Evolutionary conservation across 176 grass and related monocot genomes (phyloP).

Genomic region (Hordeum vulgare): DNA sequence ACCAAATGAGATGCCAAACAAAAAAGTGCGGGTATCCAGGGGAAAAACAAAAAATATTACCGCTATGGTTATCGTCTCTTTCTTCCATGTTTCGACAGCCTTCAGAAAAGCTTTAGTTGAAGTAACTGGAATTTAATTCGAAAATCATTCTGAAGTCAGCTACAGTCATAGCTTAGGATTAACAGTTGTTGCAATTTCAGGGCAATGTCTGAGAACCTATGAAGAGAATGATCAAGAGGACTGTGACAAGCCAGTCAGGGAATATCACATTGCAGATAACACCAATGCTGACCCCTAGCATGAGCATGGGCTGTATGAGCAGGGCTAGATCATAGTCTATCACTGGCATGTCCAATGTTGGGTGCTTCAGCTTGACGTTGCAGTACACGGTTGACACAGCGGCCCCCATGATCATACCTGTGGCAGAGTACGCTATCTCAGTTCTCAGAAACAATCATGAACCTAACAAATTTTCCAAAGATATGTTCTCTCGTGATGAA

Average conservation of each 20-base stretch:
- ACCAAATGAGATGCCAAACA: not conserved
- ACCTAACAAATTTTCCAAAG: not conserved
- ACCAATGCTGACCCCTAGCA: conserved; percentile 85
- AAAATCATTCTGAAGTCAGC: not conserved
- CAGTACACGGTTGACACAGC: conserved; percentile 69
- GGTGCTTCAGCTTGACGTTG: conserved; percentile 76
- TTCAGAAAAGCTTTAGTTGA: conserved; percentile 68
- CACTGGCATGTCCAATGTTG: conserved; percentile 62
- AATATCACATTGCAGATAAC: conserved; percentile 71
- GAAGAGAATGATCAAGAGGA: conserved; percentile 66
- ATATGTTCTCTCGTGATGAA: not conserved
- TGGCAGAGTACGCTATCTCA: not conserved
- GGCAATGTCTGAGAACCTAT: conserved; percentile 28
- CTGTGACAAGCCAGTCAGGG: conserved; percentile 70
- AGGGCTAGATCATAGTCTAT: conserved; percentile 76
- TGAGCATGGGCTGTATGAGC: conserved; percentile 83
- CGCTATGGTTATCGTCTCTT: conserved; percentile 41
- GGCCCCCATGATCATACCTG: conserved; percentile 86
- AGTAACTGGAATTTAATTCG: conserved; percentile 28
- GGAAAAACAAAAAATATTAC: conserved; percentile 10
- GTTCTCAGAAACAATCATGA: not conserved
- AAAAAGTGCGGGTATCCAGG: not conserved
- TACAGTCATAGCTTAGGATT: not conserved
- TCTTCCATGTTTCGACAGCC: conserved; percentile 63
- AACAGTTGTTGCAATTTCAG: not conserved